Conservation (phyloP, 2,329 filamentous ascomycete species). For the Xylariaceae sp. region DNA sequence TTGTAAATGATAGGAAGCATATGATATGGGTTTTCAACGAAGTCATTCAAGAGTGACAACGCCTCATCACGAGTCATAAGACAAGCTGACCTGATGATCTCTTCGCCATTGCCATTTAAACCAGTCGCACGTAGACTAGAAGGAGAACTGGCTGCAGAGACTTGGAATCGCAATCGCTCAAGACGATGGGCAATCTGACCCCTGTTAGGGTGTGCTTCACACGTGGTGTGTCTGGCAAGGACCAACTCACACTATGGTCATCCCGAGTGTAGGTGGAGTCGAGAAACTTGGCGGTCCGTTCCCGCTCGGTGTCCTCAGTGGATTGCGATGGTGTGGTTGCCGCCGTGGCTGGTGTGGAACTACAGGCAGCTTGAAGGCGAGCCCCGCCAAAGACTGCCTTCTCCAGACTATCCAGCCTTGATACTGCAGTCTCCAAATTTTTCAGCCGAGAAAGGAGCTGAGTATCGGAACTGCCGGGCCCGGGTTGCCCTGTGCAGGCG, state of each 20-base stretch:
- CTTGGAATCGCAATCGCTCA: slow-evolving; percentile 4
- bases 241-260: slow-evolving; percentile 8
- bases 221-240: no score
- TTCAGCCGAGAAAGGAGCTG: slow-evolving; percentile 25
- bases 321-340: slow-evolving; percentile 1
- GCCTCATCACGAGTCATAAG: slow-evolving; percentile 25
- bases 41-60: slow-evolving; percentile 26
- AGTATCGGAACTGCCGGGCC: neutral
- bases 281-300: slow-evolving; percentile 14
- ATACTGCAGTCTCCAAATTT: slow-evolving; percentile 27
- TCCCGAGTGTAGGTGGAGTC: slow-evolving; percentile 15
- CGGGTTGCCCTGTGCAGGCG: slow-evolving; percentile 19
- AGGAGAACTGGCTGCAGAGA: slow-evolving; percentile 8
- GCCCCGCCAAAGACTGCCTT: slow-evolving; percentile 24
- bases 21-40: slow-evolving; percentile 26
- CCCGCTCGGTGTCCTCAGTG: slow-evolving; percentile 16
- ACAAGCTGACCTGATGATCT: slow-evolving; percentile 3
- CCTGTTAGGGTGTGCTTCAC: neutral
- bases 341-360: slow-evolving; percentile 1
- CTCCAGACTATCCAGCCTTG: slow-evolving; percentile 26
- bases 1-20: slow-evolving; percentile 26
- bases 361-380: neutral
- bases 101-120: neutral
- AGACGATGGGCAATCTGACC: slow-evolving; percentile 2
- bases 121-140: neutral